Conservation (phyloP, 805 yeast genomes). For the Starmerella apicola region DNA sequence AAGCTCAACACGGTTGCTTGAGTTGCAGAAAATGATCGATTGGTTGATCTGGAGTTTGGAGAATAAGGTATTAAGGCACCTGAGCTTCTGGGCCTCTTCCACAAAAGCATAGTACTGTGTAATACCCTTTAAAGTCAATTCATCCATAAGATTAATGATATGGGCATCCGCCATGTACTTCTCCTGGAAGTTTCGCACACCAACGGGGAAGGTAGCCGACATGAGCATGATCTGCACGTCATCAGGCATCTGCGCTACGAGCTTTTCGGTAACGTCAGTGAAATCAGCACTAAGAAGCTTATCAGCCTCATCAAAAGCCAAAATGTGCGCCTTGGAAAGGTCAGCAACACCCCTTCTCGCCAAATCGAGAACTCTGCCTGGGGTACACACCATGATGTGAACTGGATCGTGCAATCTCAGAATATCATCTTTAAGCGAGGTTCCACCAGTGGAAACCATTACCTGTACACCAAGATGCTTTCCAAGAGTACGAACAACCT, state of each 20-base stretch:
- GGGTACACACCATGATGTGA: slow-evolving; percentile 91
- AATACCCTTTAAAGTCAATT: slow-evolving; percentile 87
- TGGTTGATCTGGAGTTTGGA: slow-evolving; percentile 92
- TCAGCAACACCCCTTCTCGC: slow-evolving; percentile 83
- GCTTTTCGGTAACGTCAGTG: slow-evolving; percentile 73
- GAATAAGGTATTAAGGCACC: slow-evolving; percentile 88
- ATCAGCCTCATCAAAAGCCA: slow-evolving; percentile 98
- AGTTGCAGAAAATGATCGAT: slow-evolving; percentile 92
- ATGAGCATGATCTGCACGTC: slow-evolving; percentile 76
- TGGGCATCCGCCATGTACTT: slow-evolving; percentile 81
- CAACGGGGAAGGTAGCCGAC: slow-evolving; percentile 91
- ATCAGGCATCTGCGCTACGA: slow-evolving; percentile 65
- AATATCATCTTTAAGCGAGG: slow-evolving; percentile 85
- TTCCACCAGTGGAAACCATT: slow-evolving; percentile 99
- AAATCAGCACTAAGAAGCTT: slow-evolving; percentile 89
- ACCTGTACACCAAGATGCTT: slow-evolving; percentile 84
- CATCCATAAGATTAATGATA: slow-evolving; percentile 96
- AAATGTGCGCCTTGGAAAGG: slow-evolving; percentile 70
- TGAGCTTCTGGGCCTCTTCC: slow-evolving; percentile 90
- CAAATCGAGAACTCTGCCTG: slow-evolving; percentile 91
- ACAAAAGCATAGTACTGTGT: slow-evolving; percentile 98
- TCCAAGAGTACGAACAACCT: slow-evolving; percentile 90
- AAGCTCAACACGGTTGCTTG: slow-evolving; percentile 90
- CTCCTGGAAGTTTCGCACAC: slow-evolving; percentile 87
- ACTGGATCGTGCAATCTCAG: slow-evolving; percentile 85